A percentile compares a stretch with the other conserved stretches of the same genome.
phyloP scores from a whole-genome alignment of 345 rosid genomes.

The Sonneratia caseolaris region DNA sequence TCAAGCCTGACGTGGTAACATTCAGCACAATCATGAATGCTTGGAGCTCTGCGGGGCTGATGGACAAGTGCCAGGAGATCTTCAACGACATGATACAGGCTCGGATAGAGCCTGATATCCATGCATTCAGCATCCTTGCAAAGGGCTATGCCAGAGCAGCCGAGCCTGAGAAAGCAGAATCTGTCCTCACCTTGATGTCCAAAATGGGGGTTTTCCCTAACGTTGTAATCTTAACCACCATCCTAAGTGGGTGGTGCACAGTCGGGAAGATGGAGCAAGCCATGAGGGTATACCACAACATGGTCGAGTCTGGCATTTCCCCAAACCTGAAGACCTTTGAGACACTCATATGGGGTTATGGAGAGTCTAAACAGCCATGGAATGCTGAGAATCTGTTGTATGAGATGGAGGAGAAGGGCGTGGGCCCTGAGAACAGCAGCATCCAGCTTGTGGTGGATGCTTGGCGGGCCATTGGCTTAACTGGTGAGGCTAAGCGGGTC shows the following conservation, averaged over 20 bases:
- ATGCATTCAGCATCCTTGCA: constrained; percentile 70
- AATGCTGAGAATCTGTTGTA: constrained; percentile 55
- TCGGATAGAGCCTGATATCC: constrained; percentile 68
- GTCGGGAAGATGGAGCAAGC: constrained; percentile 74
- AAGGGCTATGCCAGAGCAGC: constrained; percentile 78
- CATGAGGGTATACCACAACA: constrained; percentile 38
- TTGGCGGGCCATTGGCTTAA: constrained; percentile 66
- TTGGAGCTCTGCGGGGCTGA: constrained; percentile 79
- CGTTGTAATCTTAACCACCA: constrained; percentile 77
- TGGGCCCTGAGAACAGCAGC: constrained; percentile 46
- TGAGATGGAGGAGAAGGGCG: constrained; percentile 16
- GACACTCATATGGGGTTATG: constrained; percentile 84
- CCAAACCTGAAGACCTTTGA: constrained; percentile 77
- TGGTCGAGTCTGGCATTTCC: constrained; percentile 45
- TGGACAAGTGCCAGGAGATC: constrained; percentile 82
- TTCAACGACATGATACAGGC: constrained; percentile 68
- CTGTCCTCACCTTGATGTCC: constrained; percentile 41
- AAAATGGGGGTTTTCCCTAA: constrained; percentile 49
- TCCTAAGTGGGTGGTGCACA: constrained; percentile 85
- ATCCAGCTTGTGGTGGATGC: constrained; percentile 66
- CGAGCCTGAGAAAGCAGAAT: constrained; percentile 63
- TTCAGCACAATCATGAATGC: constrained; percentile 92
- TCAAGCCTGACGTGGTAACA: constrained; percentile 72
- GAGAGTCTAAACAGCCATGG: constrained; percentile 82
- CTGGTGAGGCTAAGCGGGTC: constrained; percentile 46